A percentile compares a stretch with the other conserved stretches of the same genome.
phyloP scores from a whole-genome alignment of 2,329 filamentous ascomycete species.

The Colletotrichum tabaci region DNA sequence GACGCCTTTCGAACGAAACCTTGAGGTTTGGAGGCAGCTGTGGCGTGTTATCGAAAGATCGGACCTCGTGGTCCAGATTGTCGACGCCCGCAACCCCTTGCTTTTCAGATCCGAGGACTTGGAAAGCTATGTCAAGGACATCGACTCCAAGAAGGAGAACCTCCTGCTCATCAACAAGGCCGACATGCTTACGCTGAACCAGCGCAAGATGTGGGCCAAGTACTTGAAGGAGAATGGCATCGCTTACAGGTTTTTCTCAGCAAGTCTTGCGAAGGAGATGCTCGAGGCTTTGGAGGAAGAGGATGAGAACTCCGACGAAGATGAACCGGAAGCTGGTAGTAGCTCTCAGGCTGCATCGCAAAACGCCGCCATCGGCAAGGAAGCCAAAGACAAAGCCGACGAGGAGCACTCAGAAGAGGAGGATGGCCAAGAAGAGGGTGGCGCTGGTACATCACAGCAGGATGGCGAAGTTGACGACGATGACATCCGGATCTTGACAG shows the following conservation, averaged over 20 bases:
- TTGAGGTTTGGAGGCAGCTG: slow-evolving; percentile 97
- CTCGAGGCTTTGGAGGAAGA: slow-evolving; percentile 77
- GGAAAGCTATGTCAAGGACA: slow-evolving; percentile 93
- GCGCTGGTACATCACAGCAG: slow-evolving; percentile 50
- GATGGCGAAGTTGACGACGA: slow-evolving; percentile 63
- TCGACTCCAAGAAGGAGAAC: slow-evolving; percentile 90
- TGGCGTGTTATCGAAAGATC: slow-evolving; percentile 99
- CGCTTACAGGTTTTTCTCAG: slow-evolving; percentile 96
- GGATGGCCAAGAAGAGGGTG: slow-evolving; percentile 52
- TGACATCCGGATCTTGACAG: slow-evolving; percentile 87
- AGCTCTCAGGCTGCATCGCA: slow-evolving; percentile 7
- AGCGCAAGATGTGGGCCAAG: slow-evolving; percentile 87
- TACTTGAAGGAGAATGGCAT: slow-evolving; percentile 87
- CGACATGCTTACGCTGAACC: slow-evolving; percentile 95
- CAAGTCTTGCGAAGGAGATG: slow-evolving; percentile 88
- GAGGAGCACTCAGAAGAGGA: slow-evolving; percentile 50
- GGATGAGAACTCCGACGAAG: slow-evolving; percentile 55
- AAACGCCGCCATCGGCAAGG: slow-evolving; percentile 57
- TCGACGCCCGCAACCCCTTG: slow-evolving; percentile 94
- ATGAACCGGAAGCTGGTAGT: slow-evolving; percentile 48
- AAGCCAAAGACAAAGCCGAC: slow-evolving; percentile 60
- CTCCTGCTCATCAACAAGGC: slow-evolving; percentile 97
- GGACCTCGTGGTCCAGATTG: slow-evolving; percentile 96
- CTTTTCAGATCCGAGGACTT: slow-evolving; percentile 95
- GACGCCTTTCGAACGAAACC: slow-evolving; percentile 97